Percentiles rank a stretch among this genome's conserved stretches.
phyloP scores from a whole-genome alignment of 345 rosid species.

The Camelina neglecta region DNA sequence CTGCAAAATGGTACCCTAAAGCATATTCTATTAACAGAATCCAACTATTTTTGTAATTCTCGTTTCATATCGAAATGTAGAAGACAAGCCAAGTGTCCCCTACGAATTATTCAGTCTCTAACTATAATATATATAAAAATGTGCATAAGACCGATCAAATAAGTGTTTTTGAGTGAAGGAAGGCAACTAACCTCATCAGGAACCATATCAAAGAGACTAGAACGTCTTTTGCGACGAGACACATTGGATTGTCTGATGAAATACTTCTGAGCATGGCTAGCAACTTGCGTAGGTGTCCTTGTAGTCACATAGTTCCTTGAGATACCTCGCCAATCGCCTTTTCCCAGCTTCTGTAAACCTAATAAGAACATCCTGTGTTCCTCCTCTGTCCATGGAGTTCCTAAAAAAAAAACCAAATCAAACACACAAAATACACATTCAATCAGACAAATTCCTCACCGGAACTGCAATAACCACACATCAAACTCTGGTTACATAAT shows the following conservation, averaged over 20 bases:
- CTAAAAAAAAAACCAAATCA: slow-evolving; percentile 44
- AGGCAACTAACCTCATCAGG: slow-evolving; percentile 72
- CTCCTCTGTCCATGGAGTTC: slow-evolving; percentile 99
- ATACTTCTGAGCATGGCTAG: slow-evolving; percentile 99
- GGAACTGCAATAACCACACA: neutral
- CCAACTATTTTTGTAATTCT: neutral
- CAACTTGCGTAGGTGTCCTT: slow-evolving; percentile 98
- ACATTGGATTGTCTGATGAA: slow-evolving; percentile 87
- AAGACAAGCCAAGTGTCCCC: neutral
- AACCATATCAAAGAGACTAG: slow-evolving; percentile 95
- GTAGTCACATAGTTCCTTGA: slow-evolving; percentile 84
- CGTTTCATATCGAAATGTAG: neutral
- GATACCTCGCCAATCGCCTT: slow-evolving; percentile 99
- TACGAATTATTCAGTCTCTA: neutral
- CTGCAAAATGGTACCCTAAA: slow-evolving; percentile 2
- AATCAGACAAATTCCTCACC: no score
- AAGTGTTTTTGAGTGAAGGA: neutral
- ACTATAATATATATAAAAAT: no score
- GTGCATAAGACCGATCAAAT: neutral
- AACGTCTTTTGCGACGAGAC: slow-evolving; percentile 89
- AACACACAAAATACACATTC: neutral
- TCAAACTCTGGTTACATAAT: slow-evolving; percentile 9
- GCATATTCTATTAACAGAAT: neutral
- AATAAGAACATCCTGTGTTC: slow-evolving; percentile 95
- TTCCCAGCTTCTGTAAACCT: slow-evolving; percentile 93